Base-by-base conservation (phyloP, 2,329 filamentous ascomycete species). In the Paracoccidioides lutzii region DNA sequence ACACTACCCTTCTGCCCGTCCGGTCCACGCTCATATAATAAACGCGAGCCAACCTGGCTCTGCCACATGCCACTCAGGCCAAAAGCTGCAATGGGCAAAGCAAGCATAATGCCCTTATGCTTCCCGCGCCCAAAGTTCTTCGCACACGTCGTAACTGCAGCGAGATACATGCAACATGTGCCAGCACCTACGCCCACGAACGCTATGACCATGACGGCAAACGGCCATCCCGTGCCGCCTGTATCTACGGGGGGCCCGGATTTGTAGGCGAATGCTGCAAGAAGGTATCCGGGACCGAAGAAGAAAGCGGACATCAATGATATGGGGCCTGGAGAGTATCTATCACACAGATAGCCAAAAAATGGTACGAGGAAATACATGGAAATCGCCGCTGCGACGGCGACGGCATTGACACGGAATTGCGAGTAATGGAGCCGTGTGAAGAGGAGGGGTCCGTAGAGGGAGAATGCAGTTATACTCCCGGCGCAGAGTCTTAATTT, bases 111-210 rank as follows among this genome's bases (percentile, higher is more conserved):
- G 0, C 93, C 93, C 64, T 91, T 86, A 65, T 94, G 85, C 65
- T 85, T 87, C 3, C 90, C 89, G 58, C 86, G 83, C 51, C 90
- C 90, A 72, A 97, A 98, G 73, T 97, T 98, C 81, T 98, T 98
- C 40, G 93, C 93, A 66, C 90, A 95, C 0, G 91, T 95, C 5
- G 91, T 91, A n/a, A 98, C 85, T 1, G 89, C 85, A 52, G 84
- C 81, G 55, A 97, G 78, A 70, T 97, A 98, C 82, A 97, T 90
- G 69, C 82, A 82, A 61, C 87, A 88, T 0, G 91, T 96, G 4
- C 83, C 91, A 59, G 85, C 79, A 1, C 93, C 93, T 57, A 98
- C 83, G 53, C 81, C 79, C 49, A 90, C 78, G 69, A 97, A 98
- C 0, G 90, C 85, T 55, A 88, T 67, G 5, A 96, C 75, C 91